phyloP scores from a whole-genome alignment of 352 stramenopile genomes.

The Halophytophthora batemanensis region DNA sequence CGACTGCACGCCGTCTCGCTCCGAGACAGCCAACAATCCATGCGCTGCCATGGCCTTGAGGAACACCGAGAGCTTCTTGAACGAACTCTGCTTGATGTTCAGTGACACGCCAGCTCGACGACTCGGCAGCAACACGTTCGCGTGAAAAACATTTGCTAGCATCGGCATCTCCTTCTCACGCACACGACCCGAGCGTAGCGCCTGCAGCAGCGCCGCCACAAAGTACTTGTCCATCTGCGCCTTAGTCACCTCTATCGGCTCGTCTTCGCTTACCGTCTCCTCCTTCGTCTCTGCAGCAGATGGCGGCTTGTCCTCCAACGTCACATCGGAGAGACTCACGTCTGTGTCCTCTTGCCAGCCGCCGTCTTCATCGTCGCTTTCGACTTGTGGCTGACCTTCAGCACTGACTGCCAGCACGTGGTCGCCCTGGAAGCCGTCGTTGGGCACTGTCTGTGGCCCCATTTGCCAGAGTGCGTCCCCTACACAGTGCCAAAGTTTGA shows the following conservation, averaged over 20 bases:
- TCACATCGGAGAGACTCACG: slow-evolving; percentile 29
- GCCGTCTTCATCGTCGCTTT: slow-evolving; percentile 3
- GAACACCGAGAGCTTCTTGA: slow-evolving; percentile 82
- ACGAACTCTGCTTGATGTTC: slow-evolving; percentile 75
- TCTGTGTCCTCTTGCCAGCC: slow-evolving; percentile 16
- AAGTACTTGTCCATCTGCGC: slow-evolving; percentile 78
- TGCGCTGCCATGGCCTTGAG: slow-evolving; percentile 56
- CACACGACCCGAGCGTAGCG: slow-evolving; percentile 42
- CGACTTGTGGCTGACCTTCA: slow-evolving; percentile 8
- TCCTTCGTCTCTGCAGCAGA: slow-evolving; percentile 4
- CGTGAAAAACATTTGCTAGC: slow-evolving; percentile 73
- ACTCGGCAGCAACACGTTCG: slow-evolving; percentile 58
- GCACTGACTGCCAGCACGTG: slow-evolving; percentile 30
- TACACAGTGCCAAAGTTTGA: slow-evolving; percentile 69
- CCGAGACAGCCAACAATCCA: slow-evolving; percentile 50
- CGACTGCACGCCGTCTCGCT: slow-evolving; percentile 79
- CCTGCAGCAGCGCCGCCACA: slow-evolving; percentile 61
- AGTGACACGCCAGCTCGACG: slow-evolving; percentile 51
- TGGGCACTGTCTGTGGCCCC: slow-evolving; percentile 60
- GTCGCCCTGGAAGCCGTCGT: slow-evolving; percentile 55
- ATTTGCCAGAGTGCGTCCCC: slow-evolving; percentile 78
- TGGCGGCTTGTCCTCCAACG: slow-evolving; percentile 37
- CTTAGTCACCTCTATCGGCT: slow-evolving; percentile 37
- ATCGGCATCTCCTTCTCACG: slow-evolving; percentile 81
- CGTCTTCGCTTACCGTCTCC: slow-evolving; percentile 5